Base-by-base conservation (phyloP, 306 rosid species). In the Acacia acuminata region DNA sequence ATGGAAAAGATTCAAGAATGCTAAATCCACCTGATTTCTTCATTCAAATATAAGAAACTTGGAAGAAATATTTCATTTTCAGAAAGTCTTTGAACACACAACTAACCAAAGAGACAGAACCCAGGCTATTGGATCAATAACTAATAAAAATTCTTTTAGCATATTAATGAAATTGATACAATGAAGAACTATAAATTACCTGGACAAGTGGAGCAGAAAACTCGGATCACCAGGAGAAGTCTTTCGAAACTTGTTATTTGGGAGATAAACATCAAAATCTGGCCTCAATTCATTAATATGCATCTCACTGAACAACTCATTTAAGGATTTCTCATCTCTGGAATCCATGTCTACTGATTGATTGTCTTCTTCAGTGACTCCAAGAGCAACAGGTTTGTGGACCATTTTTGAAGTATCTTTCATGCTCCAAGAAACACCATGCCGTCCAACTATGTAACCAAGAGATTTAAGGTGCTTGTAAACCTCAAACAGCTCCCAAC, bases 401-500 rank as follows among this genome's bases (percentile, higher is more conserved):
- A 75, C 75, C 67, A 74, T 83, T 82, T 74, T 80, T 40, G 51
- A 69, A 44, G 45, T 75, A 84, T 74, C 83, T 89, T 92, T 96
- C 76, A 83, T 53, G 83, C 92, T 90, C 94, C 96, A 93, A 67
- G 93, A 80, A 77, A 90, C 85, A 43, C 84, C 90, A 65, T 90
- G 91, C 71, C 82, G 86, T 77, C 86, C 86, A 81, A 92, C 83
- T 73, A 95, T 88, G 82, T 89, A 93, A 76, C 98, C 98, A 30
- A 95, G 96, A 73, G 90, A 84, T 63, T 95, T 92, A 83, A 93
- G 92, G 83, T 93, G 91, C 87, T 85, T 88, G 85, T 92, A 96
- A 63, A 88, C 97, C 85, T 91, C 97, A 91, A 92, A 93, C 76
- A 87, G 82, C 82, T 88, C 98, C 99, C 94, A 92, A 83, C 84